Percentiles rank a stretch among this genome's conserved stretches.
Conservation (phyloP, 1,284 basidiomycete genomes). For the Somion occarium region DNA sequence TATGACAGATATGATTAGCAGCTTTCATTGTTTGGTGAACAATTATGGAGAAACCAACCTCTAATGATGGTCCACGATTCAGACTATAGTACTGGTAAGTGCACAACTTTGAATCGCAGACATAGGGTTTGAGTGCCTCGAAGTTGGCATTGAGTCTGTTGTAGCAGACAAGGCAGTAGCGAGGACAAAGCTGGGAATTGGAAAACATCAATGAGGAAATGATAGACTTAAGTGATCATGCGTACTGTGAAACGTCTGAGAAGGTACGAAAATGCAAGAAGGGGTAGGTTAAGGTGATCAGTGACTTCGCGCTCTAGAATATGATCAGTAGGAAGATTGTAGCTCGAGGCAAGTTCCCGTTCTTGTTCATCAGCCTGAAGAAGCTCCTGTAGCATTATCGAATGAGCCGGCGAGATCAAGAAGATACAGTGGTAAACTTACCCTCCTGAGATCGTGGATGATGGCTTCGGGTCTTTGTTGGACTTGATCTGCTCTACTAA, state of each 20-base stretch:
- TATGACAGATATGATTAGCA: slow-evolving; percentile 18
- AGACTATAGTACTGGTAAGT: slow-evolving; percentile 59
- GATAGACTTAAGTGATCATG: slow-evolving; percentile 6
- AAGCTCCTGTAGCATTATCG: slow-evolving; percentile 29
- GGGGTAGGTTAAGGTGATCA: slow-evolving; percentile 44
- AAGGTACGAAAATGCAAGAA: slow-evolving; percentile 56
- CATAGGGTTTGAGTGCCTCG: slow-evolving; percentile 62
- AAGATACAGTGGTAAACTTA: slow-evolving; percentile 21
- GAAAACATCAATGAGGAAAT: neutral
- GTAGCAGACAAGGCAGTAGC: slow-evolving; percentile 62
- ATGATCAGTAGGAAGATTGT: slow-evolving; percentile 50
- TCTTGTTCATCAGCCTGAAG: slow-evolving; percentile 44
- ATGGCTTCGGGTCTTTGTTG: slow-evolving; percentile 39
- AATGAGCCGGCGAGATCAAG: no score
- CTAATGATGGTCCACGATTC: slow-evolving; percentile 57
- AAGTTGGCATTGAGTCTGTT: slow-evolving; percentile 45
- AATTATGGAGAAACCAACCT: slow-evolving; percentile 36
- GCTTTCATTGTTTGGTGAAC: neutral
- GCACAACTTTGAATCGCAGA: slow-evolving; percentile 56
- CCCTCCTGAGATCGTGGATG: slow-evolving; percentile 27
- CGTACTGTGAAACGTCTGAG: slow-evolving; percentile 53
- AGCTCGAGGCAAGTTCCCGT: slow-evolving; percentile 30
- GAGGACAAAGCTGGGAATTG: slow-evolving; percentile 50
- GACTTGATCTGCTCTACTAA: slow-evolving; percentile 38
- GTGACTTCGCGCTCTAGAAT: slow-evolving; percentile 28